These are phyloP conservation scores for Tulasnella sp. DNA, from an alignment of 768 basidiomycete species.

Conservation along the genomic window DNA sequence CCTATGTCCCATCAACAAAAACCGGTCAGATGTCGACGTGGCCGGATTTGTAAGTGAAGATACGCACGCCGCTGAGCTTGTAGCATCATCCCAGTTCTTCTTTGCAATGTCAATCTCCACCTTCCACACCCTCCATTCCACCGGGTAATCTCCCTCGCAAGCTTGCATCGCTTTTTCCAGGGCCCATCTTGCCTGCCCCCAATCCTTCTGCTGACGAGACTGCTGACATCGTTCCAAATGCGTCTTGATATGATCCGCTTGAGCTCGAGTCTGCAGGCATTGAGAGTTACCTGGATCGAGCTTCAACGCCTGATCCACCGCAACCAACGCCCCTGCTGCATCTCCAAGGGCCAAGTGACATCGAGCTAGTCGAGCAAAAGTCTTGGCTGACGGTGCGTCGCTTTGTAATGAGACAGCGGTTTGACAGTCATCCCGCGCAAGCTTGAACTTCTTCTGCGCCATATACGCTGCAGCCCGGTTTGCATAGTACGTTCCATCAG, in stretches of 20 bases:
- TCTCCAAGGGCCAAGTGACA: conserved; percentile 80
- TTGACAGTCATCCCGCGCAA: conserved; percentile 76
- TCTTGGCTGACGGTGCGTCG: conserved; percentile 61
- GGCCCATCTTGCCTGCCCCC: conserved; percentile 74
- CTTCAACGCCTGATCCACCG: conserved; percentile 57
- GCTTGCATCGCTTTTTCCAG: conserved; percentile 60
- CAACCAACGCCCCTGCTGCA: conserved; percentile 61
- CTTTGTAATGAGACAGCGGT: conserved; percentile 64
- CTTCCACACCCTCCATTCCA: conserved; percentile 76
- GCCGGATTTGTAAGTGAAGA: not conserved
- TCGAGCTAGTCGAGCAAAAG: conserved; percentile 73
- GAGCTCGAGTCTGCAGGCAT: conserved; percentile 58
- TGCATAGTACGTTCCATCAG: conserved; percentile 71
- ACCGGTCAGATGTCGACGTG: not conserved
- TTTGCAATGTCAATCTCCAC: conserved; percentile 73
- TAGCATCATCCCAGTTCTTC: conserved; percentile 70
- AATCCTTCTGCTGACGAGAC: conserved; percentile 59
- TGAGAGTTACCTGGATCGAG: conserved; percentile 60
- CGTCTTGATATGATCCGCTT: conserved; percentile 57
- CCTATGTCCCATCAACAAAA: conserved; percentile 41
- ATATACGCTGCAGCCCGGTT: conserved; percentile 87
- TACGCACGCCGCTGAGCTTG: conserved; percentile 32
- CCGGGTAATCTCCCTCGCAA: conserved; percentile 72
- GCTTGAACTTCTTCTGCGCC: conserved; percentile 69
- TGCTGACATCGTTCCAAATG: conserved; percentile 63